Conservation (phyloP, 2,329 filamentous ascomycete genomes). For the Ophiostoma sp. region DNA sequence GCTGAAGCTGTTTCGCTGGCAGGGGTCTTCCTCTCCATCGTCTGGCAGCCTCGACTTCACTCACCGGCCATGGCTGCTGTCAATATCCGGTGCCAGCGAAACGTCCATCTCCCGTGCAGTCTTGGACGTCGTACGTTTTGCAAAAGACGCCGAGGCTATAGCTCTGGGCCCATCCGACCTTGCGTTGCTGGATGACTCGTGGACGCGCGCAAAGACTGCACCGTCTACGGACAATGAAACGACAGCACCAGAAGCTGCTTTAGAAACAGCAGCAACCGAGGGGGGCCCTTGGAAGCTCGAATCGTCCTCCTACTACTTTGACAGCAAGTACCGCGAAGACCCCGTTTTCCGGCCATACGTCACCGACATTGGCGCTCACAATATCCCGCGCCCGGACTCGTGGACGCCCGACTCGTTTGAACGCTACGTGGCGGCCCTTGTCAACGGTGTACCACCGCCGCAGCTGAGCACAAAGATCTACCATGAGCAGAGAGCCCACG, state of each 20-base stretch:
- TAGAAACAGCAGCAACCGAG: not conserved
- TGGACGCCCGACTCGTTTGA: slow-evolving; percentile 43
- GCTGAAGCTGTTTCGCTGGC: slow-evolving; percentile 27
- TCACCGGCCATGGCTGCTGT: slow-evolving; percentile 26
- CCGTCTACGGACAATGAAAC: too few species aligned
- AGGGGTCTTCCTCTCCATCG: not conserved
- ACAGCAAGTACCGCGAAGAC: slow-evolving; percentile 14
- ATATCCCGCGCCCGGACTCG: slow-evolving; percentile 35
- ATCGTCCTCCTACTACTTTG: slow-evolving; percentile 19
- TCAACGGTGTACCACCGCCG: slow-evolving; percentile 35
- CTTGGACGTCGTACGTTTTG: slow-evolving; percentile 22
- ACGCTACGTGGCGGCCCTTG: slow-evolving; percentile 40
- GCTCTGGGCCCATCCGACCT: not conserved
- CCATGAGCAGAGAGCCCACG: slow-evolving; percentile 22
- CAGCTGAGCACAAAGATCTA: slow-evolving; percentile 37
- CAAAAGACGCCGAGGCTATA: slow-evolving; percentile 20
- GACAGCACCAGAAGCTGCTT: not conserved
- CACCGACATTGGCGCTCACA: slow-evolving; percentile 34
- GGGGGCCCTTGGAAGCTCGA: slow-evolving; percentile 20
- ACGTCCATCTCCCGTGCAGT: slow-evolving; percentile 20
- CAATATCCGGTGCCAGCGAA: slow-evolving; percentile 28
- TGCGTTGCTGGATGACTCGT: not conserved
- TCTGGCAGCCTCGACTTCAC: not conserved
- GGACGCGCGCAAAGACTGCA: not conserved
- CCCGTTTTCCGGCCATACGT: slow-evolving; percentile 23